Evolutionary conservation across 345 rosid species (phyloP).

Genomic region (Bruguiera gymnorhiza): DNA sequence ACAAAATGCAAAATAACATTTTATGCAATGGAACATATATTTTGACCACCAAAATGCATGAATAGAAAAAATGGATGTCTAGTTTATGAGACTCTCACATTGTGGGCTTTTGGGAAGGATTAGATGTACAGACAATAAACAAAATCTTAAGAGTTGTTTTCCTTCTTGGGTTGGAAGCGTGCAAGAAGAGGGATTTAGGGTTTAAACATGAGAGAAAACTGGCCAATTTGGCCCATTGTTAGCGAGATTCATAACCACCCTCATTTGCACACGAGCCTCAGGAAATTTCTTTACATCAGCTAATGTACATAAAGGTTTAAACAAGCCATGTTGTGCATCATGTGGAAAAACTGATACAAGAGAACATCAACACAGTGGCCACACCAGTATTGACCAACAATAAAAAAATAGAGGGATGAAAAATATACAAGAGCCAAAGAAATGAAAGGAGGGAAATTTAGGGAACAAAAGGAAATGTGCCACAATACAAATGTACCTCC

Average conservation of each 20-base stretch:
- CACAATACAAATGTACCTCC: constrained; percentile 52
- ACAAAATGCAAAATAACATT: not conserved
- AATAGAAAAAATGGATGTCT: not conserved
- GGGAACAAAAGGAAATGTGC: not conserved
- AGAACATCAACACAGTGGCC: not conserved
- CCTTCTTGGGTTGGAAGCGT: not conserved
- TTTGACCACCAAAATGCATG: no score
- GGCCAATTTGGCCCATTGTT: not conserved
- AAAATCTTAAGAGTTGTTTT: not conserved
- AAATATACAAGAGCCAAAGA: not conserved
- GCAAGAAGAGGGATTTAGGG: not conserved
- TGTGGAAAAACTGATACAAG: no score
- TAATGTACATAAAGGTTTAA: no score
- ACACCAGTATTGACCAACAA: not conserved
- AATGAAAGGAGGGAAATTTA: not conserved
- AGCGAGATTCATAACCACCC: not conserved
- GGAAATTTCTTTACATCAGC: not conserved
- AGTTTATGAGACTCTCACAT: not conserved
- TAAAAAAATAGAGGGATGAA: not conserved
- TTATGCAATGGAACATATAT: not conserved
- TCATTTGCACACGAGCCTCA: not conserved
- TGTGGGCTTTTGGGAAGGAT: no score
- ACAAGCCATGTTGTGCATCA: no score
- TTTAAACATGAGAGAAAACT: not conserved
- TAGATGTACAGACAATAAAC: not conserved